Base-by-base conservation (phyloP, 2,329 filamentous ascomycete genomes). In the Pseudocercospora macadamiae region DNA sequence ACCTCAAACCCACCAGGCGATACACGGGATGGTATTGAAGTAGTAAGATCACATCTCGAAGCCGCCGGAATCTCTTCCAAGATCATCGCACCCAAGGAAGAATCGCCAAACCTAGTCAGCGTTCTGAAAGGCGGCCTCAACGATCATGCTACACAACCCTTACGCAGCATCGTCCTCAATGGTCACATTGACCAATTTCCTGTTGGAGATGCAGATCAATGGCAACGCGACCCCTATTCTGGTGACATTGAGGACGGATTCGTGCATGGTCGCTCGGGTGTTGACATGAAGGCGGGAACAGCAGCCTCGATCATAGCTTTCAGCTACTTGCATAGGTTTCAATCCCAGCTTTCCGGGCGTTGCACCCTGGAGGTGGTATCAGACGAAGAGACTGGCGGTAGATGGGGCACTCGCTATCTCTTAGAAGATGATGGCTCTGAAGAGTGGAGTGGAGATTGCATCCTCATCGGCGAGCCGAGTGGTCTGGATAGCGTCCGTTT, bases 281-380 rank as follows among this genome's bases (percentile, higher is more conserved):
- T 78, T 1, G 77, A 79, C 57, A 79, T 79, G 76, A 79, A 79
- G 64, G 73, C 75, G 4, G 77, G 76, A 0, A 78, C 73, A 4
- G 75, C 74, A 1, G 75, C 77, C 0, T 69, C 67, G 2, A 67
- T 77, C 4, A 73, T 77, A n/a, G 76, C 75, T 2, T 79, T 73
- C 55, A 63, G 66, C 1, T 73, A 73, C 39, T 62, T 78, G 5
- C 64, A 68, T 30, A 34, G 54, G 34, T 56, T 61, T 18, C 62
- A 56, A 16, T 25, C 56, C 2, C 55, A 61, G 12, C 57, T 67
- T 2, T n/a, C 34, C 8, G 63, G 64, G 6, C 52, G 53, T 16
- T 64, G 62, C 21, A 60, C 55, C 2, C 59, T 77, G 10, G 71
- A 70, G 54, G 69, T 71, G 9, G 75, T 76, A 6, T 73, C 71